Conservation (phyloP, 805 yeast species). For the Kodamaea neixiangensis region DNA sequence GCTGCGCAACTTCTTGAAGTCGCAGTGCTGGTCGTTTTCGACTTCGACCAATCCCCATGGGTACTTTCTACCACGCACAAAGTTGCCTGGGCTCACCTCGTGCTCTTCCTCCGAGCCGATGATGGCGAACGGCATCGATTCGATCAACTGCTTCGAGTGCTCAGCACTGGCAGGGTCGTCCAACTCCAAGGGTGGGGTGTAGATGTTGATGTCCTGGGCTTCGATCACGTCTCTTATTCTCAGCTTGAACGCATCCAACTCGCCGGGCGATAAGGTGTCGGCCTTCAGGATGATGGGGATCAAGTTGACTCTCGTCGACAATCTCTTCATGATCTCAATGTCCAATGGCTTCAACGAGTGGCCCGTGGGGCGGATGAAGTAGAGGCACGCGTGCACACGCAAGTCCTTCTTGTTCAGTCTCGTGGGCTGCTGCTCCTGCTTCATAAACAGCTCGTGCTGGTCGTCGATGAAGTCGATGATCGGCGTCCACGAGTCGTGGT, state of each 20-base stretch:
- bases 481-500: slow-evolving; percentile 83
- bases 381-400: slow-evolving; percentile 87
- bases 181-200: slow-evolving; percentile 78
- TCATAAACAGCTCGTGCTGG: slow-evolving; percentile 85
- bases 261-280: slow-evolving; percentile 77
- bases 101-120: slow-evolving; percentile 75
- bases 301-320: slow-evolving; percentile 78
- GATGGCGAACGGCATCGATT: slow-evolving; percentile 84
- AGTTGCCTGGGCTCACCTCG: slow-evolving; percentile 61
- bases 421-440: slow-evolving; percentile 89
- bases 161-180: slow-evolving; percentile 77
- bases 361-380: slow-evolving; percentile 90
- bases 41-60: slow-evolving; percentile 93
- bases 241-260: slow-evolving; percentile 66
- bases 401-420: slow-evolving; percentile 69
- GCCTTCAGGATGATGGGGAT: slow-evolving; percentile 88
- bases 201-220: slow-evolving; percentile 79
- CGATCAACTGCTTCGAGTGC: slow-evolving; percentile 77
- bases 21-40: slow-evolving; percentile 83
- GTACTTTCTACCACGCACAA: slow-evolving; percentile 77
- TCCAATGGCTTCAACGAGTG: slow-evolving; percentile 86
- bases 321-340: slow-evolving; percentile 82
- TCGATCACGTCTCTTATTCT: slow-evolving; percentile 81
- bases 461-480: slow-evolving; percentile 87
- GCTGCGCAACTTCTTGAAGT: slow-evolving; percentile 78